Evolutionary conservation across 2,329 filamentous ascomycete species (phyloP).

Genomic region (Bimuria novae-zelandiae): DNA sequence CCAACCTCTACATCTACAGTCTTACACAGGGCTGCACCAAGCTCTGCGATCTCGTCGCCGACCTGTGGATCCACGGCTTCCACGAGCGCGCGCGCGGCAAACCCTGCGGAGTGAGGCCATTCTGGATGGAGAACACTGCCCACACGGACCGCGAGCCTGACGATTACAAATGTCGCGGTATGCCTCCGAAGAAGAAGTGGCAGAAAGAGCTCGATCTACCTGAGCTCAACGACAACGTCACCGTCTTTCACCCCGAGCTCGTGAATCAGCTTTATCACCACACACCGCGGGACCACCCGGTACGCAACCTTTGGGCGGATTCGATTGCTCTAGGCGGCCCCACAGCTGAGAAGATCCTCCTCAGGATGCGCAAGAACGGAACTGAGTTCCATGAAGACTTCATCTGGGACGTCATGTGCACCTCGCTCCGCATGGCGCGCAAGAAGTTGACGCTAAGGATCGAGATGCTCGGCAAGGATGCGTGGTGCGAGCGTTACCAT

Average conservation of each 20-base stretch:
- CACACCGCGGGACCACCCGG: slow-evolving; percentile 23
- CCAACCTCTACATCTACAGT: slow-evolving; percentile 31
- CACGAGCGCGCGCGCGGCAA: slow-evolving; percentile 18
- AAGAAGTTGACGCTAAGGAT: slow-evolving; percentile 36
- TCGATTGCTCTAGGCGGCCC: slow-evolving; percentile 32
- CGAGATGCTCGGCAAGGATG: slow-evolving; percentile 30
- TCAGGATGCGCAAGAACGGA: not conserved
- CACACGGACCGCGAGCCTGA: slow-evolving; percentile 10
- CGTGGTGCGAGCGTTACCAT: slow-evolving; percentile 41
- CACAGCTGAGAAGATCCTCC: slow-evolving; percentile 11
- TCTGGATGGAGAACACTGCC: slow-evolving; percentile 27
- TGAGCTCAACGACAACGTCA: slow-evolving; percentile 17
- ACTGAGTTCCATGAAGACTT: slow-evolving; percentile 22
- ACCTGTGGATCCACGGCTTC: slow-evolving; percentile 42
- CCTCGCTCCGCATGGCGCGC: slow-evolving; percentile 26
- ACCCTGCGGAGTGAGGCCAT: not conserved
- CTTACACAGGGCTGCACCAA: slow-evolving; percentile 21
- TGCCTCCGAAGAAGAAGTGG: slow-evolving; percentile 10
- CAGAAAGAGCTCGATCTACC: slow-evolving; percentile 17
- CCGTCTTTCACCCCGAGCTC: slow-evolving; percentile 14
- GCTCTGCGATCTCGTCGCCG: slow-evolving; percentile 36
- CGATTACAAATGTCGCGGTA: not conserved
- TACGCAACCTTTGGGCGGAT: slow-evolving; percentile 40
- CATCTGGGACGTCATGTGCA: slow-evolving; percentile 31
- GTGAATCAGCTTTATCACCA: slow-evolving; percentile 29